phyloP scores from a whole-genome alignment of 495 filamentous ascomycete genomes.

The Aspergillus sparsus region DNA sequence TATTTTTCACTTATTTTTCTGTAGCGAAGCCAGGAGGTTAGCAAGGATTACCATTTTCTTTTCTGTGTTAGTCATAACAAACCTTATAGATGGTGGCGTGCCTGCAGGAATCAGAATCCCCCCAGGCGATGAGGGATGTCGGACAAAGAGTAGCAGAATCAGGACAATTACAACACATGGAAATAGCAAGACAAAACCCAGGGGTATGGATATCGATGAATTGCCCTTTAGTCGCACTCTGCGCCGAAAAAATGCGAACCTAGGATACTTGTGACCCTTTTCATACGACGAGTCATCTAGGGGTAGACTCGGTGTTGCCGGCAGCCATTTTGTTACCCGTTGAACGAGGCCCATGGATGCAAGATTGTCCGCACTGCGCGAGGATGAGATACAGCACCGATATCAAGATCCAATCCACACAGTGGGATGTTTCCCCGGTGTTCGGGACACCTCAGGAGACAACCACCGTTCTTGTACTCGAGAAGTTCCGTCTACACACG shows the following conservation, averaged over 20 bases:
- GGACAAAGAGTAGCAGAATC: conserved; percentile 86
- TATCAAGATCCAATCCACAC: conserved; percentile 29
- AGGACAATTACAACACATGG: conserved; percentile 88
- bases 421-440: conserved; percentile 22
- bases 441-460: conserved; percentile 9
- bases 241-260: conserved; percentile 82
- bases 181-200: conserved; percentile 91
- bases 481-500: conserved; percentile 19
- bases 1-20: conserved; percentile 97
- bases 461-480: conserved; percentile 3
- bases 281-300: conserved; percentile 59
- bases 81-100: conserved; percentile 90
- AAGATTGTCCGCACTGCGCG: conserved; percentile 28
- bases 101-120: conserved; percentile 87
- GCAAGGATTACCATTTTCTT: neutral
- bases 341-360: conserved; percentile 63
- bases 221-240: conserved; percentile 92
- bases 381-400: conserved; percentile 22
- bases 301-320: conserved; percentile 59
- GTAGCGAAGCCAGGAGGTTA: conserved; percentile 21
- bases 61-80: conserved; percentile 30
- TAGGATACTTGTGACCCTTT: conserved; percentile 53
- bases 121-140: conserved; percentile 80
- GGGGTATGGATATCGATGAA: conserved; percentile 88
- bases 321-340: conserved; percentile 64